These are phyloP conservation scores for Nissolia schottii DNA, from an alignment of 306 rosid genomes.

Conservation along the genomic window DNA sequence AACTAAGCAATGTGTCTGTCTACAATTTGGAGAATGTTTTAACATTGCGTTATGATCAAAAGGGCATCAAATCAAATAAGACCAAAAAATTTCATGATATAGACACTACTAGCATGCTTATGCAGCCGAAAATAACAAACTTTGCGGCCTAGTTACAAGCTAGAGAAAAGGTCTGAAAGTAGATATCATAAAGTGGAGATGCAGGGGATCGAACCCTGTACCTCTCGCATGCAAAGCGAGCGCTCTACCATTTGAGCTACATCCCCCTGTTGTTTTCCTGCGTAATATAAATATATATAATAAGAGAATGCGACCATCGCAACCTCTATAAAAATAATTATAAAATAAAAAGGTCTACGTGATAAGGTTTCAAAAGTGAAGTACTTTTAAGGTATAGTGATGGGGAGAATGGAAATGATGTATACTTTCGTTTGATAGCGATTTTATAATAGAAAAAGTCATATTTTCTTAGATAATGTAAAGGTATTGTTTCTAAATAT, in stretches of 20 bases:
- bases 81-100: no score
- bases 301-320: no score
- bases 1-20: neutral
- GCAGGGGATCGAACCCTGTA: slow-evolving; percentile 46
- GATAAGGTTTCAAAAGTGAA: no score
- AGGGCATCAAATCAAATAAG: neutral
- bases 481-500: no score
- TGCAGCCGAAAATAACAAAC: neutral
- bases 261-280: slow-evolving; percentile 20
- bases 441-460: no score
- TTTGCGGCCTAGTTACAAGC: neutral
- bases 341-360: no score
- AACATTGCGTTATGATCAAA: neutral
- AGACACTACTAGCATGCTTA: neutral
- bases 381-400: neutral
- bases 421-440: no score
- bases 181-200: slow-evolving; percentile 12
- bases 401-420: neutral
- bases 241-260: slow-evolving; percentile 46
- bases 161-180: neutral
- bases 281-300: neutral
- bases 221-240: slow-evolving; percentile 39
- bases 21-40: neutral
- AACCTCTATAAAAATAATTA: no score
- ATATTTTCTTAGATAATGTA: no score